Base-by-base conservation (phyloP, 2,329 filamentous ascomycete genomes). In the Cladosporium halotolerans region DNA sequence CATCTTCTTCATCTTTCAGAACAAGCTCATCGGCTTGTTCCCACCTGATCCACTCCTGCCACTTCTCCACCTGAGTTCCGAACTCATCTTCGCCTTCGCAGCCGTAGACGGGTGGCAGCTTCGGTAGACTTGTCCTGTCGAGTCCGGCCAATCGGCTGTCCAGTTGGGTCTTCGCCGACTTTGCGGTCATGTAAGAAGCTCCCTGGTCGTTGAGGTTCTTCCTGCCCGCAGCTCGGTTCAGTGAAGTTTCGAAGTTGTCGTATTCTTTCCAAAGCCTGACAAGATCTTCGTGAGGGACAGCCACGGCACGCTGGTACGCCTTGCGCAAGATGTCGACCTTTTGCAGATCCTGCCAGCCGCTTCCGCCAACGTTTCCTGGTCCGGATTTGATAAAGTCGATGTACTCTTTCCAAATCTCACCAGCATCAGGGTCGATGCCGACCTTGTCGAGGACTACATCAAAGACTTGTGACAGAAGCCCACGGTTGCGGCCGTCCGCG, bases 181-280 rank as follows among this genome's bases (percentile, higher is more conserved):
- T 86, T 49, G 95, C 93, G 13, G 91, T 95, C 90, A 99, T 96
- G 70, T 97, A 99, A 2, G 86, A 82, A 1, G 92, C 87, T 0
- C 92, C 96, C 57, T 87, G 85, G 65, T 99, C 93, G 67, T 96
- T 90, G 3, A 99, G 79, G 61, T 95, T 91, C 71, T 97, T 97
- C 19, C 92, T 88, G 40, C 89, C 93, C 40, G 90, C 95, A 60
- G 89, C 82, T 71, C 96, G 97, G 75, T 96, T 96, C 55, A 96
- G 72, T 5, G 85, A 83, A 81, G 93, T 90, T 72, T 99, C 93
- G 66, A 99, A 99, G 61, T 88, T 85, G 68, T 97, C 91, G 66
- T 99, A 99, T 66, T 99, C 92, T 68, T 95, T 96, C 95, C 93
- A 99, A 11, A 99, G 74, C 49, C 80, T 81, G 64, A 92, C 88